Evolutionary conservation across 768 basidiomycete genomes (phyloP).

Genomic region (Mrakia hoshinonis): DNA sequence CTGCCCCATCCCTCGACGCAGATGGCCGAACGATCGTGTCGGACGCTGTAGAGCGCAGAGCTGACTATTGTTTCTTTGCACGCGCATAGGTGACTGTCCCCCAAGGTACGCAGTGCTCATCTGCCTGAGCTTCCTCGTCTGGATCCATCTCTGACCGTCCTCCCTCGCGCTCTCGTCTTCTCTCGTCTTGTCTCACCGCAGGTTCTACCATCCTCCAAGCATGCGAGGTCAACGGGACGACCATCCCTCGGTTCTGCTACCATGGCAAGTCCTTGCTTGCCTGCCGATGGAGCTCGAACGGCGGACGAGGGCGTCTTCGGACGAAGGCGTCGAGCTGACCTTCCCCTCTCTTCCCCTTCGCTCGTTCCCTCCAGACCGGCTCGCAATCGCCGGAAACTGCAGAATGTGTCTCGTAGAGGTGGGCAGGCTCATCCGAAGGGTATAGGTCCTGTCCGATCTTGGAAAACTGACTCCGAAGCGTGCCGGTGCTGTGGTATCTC

Average conservation of each 20-base stretch:
- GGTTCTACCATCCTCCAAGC: slow-evolving; percentile 32
- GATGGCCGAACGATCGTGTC: neutral
- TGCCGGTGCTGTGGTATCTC: neutral
- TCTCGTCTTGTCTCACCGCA: slow-evolving; percentile 5
- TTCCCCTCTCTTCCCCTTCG: slow-evolving; percentile 42
- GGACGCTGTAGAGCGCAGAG: neutral
- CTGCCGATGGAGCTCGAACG: neutral
- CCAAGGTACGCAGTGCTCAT: slow-evolving; percentile 58
- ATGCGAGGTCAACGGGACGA: slow-evolving; percentile 38
- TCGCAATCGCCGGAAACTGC: slow-evolving; percentile 96
- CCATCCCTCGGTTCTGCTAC: slow-evolving; percentile 39
- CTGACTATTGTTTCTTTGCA: neutral
- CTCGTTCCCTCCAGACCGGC: slow-evolving; percentile 66
- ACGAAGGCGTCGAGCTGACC: slow-evolving; percentile 36
- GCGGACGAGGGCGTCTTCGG: neutral
- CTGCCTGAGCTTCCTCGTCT: slow-evolving; percentile 21
- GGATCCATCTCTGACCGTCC: slow-evolving; percentile 32
- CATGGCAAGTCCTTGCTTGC: slow-evolving; percentile 26
- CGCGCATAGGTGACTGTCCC: slow-evolving; percentile 71
- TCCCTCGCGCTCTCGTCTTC: neutral
- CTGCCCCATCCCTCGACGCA: neutral
- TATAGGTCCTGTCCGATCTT: neutral
- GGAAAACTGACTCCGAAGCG: neutral
- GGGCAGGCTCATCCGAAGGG: slow-evolving; percentile 7
- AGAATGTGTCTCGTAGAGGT: slow-evolving; percentile 98